Evolutionary conservation across 2,329 filamentous ascomycete genomes (phyloP), one percentile per base, ranked within the genome.

Genomic region (Alternaria longipes): DNA sequence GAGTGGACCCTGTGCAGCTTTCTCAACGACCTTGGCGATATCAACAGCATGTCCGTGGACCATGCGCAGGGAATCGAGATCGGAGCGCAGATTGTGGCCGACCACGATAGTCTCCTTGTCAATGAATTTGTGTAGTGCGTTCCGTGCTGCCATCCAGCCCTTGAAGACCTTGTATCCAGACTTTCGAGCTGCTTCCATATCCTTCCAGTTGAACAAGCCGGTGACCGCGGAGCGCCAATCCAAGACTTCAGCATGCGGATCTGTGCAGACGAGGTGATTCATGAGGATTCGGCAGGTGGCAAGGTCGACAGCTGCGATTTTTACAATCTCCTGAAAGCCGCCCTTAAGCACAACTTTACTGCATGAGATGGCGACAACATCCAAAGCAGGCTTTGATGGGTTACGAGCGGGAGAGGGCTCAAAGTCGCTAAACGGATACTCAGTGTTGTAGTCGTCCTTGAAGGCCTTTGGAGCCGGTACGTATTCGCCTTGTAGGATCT

Each of bases 71-170:
- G 68, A 65, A 55, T 78, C 75, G 5, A 78, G 65, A 28, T 77
- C 75, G 2, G 64, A 60, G 14, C 75, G 75, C 20, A 79, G 60
- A 53, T 78, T 74, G 49, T 75, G 65, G 20, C 76, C 76, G 6
- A 79, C 59, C n/a, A 79, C 56, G 47, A 79, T 74, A 38, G 75
- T 78, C 7, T 75, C 64, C 8, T 66, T 68, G 60, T 77, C 72
- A 12, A 77, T 55, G 49, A 75, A 76, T 42, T 62, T 72, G 58
- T 65, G 71, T 0, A 79, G 59, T 11, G 75, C 74, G 9, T 68
- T 52, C 5, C 75, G 74, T 50, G 69, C 74, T n/a, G 71, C 71
- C 14, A 59, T 40, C 75, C 75, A 78, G 7, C 75, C 75, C 49
- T 73, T 74, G 53, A 79, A 65, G 20, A 78, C 62, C 49, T 71